Evolutionary conservation across 768 basidiomycete species (phyloP), one percentile per base, ranked within the genome.

Genomic region (Kwoniella heveanensis): DNA sequence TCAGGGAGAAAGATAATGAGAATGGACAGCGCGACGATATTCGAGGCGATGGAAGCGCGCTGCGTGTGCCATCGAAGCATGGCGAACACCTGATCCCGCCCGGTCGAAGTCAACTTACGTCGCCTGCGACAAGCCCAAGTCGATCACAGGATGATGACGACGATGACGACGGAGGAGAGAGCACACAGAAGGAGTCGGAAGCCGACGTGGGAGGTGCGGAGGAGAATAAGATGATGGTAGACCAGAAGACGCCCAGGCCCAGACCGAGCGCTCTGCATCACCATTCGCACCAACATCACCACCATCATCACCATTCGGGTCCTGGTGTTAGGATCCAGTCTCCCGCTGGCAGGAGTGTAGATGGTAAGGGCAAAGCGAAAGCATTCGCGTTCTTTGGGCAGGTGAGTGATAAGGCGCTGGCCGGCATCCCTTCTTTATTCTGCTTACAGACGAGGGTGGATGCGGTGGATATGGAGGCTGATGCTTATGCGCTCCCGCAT

Each of bases 11-110:
- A 68, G 82, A 81, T 2, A 81, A 76, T 46, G 84, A 85, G 63
- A 80, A 81, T 19, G 85, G 86, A 7, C 81, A 83, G 25, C 79
- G 86, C 51, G 86, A 87, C 70, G 83, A 87, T 65, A 83, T 87
- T 36, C 82, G 84, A 57, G 80, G 81, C 9, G 70, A 69, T 24
- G 65, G 60, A 6, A 67, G 58, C 27, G 65, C 29, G 19, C 52
- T 70, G 22, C 39, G 73, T 22, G 53, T 68, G 30, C 52, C 65
- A 12, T 63, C 67, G 4, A 53, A 44, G 52, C 36, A 59, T 27
- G 62, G 65, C 12, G 64, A 57, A 24, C 72, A 73, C 65, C 60
- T 66, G n/a, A 73, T 76, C 29, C 74, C 74, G 1, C 22, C 64
- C 8, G 68, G 68, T 8, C 49, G 70, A 44, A 55, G 53, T 0